A percentile compares a stretch with the other conserved stretches of the same genome.
phyloP scores from a whole-genome alignment of 2,329 filamentous ascomycete genomes.

The Akanthomyces uredinophilus region DNA sequence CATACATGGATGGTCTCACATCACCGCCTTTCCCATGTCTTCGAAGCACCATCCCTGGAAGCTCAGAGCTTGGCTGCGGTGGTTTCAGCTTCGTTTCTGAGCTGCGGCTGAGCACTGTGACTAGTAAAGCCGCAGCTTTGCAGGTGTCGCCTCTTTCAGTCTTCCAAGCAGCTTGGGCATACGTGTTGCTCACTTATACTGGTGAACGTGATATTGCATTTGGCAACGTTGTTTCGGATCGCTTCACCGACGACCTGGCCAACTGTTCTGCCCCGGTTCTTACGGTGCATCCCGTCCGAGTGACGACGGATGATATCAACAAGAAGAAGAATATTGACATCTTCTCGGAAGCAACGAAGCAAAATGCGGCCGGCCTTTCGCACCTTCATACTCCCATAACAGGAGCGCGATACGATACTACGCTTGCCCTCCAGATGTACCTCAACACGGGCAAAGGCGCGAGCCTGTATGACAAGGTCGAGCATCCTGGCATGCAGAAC shows the following conservation, averaged over 20 bases:
- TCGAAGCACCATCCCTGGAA: conserved; percentile 1
- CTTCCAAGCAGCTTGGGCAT: conserved; percentile 5
- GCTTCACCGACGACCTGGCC: conserved; percentile 2
- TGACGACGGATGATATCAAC: background rate
- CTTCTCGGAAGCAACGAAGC: background rate
- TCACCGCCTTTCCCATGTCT: background rate
- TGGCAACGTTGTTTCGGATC: conserved; percentile 4
- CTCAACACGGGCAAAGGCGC: conserved; percentile 4
- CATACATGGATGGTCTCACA: background rate
- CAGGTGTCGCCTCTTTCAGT: background rate
- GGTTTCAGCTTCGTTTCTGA: conserved; percentile 1
- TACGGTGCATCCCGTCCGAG: background rate
- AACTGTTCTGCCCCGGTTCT: conserved; percentile 1
- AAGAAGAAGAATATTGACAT: conserved; percentile 4
- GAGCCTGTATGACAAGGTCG: background rate
- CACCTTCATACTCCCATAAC: conserved; percentile 1
- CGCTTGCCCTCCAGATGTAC: conserved; percentile 3
- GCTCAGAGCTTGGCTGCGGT: background rate
- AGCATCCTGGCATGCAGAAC: conserved; percentile 4
- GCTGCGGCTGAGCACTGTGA: background rate
- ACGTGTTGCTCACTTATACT: background rate
- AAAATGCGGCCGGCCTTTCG: background rate
- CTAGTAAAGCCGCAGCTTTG: background rate
- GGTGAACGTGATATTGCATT: conserved; percentile 4
- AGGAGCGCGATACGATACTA: background rate